Evolutionary conservation across 2,329 filamentous ascomycete genomes (phyloP).

Genomic region (Verticillium nubilum): DNA sequence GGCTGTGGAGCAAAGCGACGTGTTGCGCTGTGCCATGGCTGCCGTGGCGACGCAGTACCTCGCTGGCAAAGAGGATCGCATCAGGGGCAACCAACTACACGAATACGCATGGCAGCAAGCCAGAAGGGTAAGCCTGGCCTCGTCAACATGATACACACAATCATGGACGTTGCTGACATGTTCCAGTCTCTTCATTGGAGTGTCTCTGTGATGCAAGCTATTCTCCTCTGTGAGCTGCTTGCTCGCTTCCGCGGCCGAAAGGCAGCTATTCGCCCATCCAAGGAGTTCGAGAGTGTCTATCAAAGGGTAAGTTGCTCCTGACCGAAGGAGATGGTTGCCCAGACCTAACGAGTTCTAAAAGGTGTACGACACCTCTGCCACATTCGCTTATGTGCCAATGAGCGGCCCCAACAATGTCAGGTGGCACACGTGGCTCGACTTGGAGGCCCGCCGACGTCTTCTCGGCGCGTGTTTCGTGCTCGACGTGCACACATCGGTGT

Average conservation of each 20-base stretch:
- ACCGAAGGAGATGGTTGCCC: neutral
- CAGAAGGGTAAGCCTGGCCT: slow-evolving; percentile 38
- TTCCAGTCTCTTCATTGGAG: slow-evolving; percentile 42
- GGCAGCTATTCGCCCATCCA: slow-evolving; percentile 40
- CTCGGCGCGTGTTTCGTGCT: slow-evolving; percentile 52
- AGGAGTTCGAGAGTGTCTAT: slow-evolving; percentile 44
- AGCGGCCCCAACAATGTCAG: slow-evolving; percentile 23
- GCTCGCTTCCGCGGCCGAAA: slow-evolving; percentile 48
- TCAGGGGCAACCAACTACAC: slow-evolving; percentile 44
- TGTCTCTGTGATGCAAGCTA: slow-evolving; percentile 45
- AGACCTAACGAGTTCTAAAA: slow-evolving; percentile 27
- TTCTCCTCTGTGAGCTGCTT: slow-evolving; percentile 51
- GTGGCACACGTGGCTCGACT: slow-evolving; percentile 48
- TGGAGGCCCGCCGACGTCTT: slow-evolving; percentile 47
- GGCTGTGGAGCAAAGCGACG: slow-evolving; percentile 30
- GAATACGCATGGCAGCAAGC: slow-evolving; percentile 44
- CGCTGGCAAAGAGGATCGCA: slow-evolving; percentile 41
- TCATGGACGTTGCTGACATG: slow-evolving; percentile 7
- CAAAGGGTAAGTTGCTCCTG: slow-evolving; percentile 43
- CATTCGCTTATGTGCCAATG: slow-evolving; percentile 16
- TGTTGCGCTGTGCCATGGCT: slow-evolving; percentile 49
- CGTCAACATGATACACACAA: neutral
- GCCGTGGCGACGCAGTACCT: slow-evolving; percentile 50
- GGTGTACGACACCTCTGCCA: slow-evolving; percentile 29
- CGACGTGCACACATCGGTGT: slow-evolving; percentile 50